Base-by-base conservation (phyloP, 2,329 filamentous ascomycete species). In the Corynespora cassiicola region DNA sequence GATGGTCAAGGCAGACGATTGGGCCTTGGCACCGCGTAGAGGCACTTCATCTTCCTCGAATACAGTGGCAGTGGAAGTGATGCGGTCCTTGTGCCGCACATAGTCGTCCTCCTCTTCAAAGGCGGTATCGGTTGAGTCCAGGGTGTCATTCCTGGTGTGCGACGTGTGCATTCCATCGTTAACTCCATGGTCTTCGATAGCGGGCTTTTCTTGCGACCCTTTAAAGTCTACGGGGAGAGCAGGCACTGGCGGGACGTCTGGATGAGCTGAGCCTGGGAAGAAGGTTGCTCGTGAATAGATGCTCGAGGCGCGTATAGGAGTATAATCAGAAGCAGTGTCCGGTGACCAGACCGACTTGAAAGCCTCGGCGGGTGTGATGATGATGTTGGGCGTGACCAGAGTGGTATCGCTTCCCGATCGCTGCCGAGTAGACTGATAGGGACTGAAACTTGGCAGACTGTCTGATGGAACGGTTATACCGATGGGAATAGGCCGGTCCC, bases 401-500 rank as follows among this genome's bases (percentile, higher is more conserved):
- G 68, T 61, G 24, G 59, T 45, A 33, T 70, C 56, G 36, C 66
- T 61, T 32, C 56, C 56, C 41, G 58, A 78, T 69, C 53, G 71
- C 6, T 56, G 42, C n/a, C 63, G 57, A 10, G 43, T 41, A 22
- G 46, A 43, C 28, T 62, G 55, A 31, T 66, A 61, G 7, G 58
- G 54, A 34, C 59, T 61, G 36, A 68, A 65, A 23, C 68, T 65
- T 18, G 73, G 54, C 67, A 78, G 25, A 63, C 69, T 52, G 29
- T 79, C 76, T 10, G 81, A 78, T 2, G 85, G 80, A 29, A 89
- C 71, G 10, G 80, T 78, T 33, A 90, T 82, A 9, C 86, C 86
- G 49, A 89, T 90, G 26, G 86, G 77, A 42, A 90, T 90, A 1
- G 84, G 84, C n/a, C 82, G 76, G 53, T 86, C 82, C 41, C 78